Base-by-base conservation (phyloP, 371 early-diverging fungal species). In the Mortierella sp. region DNA sequence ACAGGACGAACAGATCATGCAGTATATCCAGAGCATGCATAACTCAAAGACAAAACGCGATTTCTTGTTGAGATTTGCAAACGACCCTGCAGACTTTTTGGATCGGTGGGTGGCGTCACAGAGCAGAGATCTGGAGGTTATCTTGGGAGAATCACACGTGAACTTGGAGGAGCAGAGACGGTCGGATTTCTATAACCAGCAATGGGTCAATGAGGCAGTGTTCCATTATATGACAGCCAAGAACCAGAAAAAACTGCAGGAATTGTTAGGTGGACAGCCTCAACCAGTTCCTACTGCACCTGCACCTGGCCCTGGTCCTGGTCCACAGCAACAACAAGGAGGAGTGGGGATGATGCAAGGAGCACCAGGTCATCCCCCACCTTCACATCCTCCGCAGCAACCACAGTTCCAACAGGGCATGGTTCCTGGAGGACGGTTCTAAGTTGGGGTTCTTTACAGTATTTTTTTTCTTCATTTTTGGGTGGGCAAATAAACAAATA, bases 81-180 rank as follows among this genome's bases (percentile, higher is more conserved):
- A 91, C 38, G 91, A 96, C 67, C 98, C 99, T 0, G 93, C 93
- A 28, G 93, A 91, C 36, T 97, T 98, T 82, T 91, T 97, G 72
- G 95, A 97, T 78, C 89, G 92, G 66, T 97, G 96, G 96, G 88
- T 97, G 36, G 96, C 94, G 13, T 93, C 92, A 78, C 97, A 98
- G 86, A 92, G 94, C 68, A 88, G 96, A 60, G 98, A 98, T 85
- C 80, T 98, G 74, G 96, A 97, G 85, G 85, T 93, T 21, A 92
- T 97, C 22, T 76, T 97, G 66, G 97, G 97, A 41, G 97, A 96
- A 77, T 90, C 87, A 24, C 91, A 92, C 47, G 89, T 94, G 38
- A 96, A 95, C 76, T 72, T 91, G 73, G 98, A 97, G 77, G 95
- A 96, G 61, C 90, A 90, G 65, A 86, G 95, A 68, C 87, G 91